Conservation (phyloP, 768 basidiomycete species). For the Psilocybe subaeruginosa region DNA sequence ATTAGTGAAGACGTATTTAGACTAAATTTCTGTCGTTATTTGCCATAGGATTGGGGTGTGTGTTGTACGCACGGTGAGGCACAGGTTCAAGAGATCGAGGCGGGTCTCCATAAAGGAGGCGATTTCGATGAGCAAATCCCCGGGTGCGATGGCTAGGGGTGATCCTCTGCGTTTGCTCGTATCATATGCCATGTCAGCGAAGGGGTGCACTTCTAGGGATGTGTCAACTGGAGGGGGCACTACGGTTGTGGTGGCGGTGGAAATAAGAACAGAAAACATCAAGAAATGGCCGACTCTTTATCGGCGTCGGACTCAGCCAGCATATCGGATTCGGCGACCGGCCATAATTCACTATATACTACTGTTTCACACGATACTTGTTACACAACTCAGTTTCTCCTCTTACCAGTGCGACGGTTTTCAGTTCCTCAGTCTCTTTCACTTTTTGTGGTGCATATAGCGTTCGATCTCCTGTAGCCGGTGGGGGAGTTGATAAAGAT, state of each 20-base stretch:
- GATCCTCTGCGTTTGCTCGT: neutral
- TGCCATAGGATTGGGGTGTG: neutral
- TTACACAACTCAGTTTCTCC: no score
- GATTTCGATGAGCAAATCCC: conserved; percentile 71
- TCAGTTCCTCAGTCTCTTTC: no score
- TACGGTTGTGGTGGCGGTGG: neutral
- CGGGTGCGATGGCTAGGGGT: conserved; percentile 37
- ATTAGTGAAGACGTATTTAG: conserved; percentile 50
- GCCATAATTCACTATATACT: neutral
- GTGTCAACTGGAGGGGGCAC: neutral
- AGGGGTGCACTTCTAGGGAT: neutral
- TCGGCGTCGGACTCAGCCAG: no score
- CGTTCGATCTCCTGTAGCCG: no score
- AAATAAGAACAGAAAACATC: no score
- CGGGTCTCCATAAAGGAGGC: conserved; percentile 54
- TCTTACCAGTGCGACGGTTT: no score
- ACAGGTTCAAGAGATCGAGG: conserved; percentile 60
- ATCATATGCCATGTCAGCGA: neutral
- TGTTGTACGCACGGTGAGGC: conserved; percentile 53
- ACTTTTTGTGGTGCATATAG: no score
- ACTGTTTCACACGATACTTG: neutral
- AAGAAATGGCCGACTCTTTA: no score
- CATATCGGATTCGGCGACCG: neutral
- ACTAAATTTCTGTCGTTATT: conserved; percentile 39
- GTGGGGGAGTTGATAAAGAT: no score